phyloP scores from a whole-genome alignment of 257 asterid species.

The Gentiana dahurica region DNA sequence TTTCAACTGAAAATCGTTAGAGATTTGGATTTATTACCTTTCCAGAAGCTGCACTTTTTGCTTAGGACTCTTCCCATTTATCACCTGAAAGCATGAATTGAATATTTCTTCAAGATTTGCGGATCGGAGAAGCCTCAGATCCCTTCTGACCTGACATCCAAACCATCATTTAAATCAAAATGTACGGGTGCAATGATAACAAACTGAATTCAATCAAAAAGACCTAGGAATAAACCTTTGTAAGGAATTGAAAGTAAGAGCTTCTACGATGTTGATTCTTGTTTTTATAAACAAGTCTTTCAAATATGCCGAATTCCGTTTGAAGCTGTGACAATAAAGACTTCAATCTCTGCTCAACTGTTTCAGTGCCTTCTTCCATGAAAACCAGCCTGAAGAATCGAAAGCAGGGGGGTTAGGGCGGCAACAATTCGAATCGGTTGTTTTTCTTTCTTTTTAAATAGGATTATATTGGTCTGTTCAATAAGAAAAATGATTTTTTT shows the following conservation, averaged over 20 bases:
- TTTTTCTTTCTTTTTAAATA: no score
- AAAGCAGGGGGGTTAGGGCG: no score
- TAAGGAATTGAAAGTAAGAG: slow-evolving; percentile 67
- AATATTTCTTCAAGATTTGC: slow-evolving; percentile 62
- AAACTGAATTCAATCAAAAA: neutral
- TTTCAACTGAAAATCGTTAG: no score
- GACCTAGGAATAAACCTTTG: slow-evolving; percentile 36
- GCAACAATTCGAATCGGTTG: no score
- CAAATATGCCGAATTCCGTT: slow-evolving; percentile 63
- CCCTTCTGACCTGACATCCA: slow-evolving; percentile 63
- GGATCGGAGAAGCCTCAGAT: slow-evolving; percentile 63
- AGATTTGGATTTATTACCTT: slow-evolving; percentile 26
- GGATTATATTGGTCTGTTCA: no score
- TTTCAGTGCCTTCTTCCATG: slow-evolving; percentile 47
- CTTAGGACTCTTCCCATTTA: slow-evolving; percentile 69
- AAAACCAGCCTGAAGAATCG: no score
- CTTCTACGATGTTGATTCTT: slow-evolving; percentile 84
- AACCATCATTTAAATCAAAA: neutral
- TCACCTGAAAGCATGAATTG: slow-evolving; percentile 51
- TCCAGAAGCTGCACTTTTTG: slow-evolving; percentile 84
- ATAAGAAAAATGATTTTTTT: no score
- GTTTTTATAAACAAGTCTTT: slow-evolving; percentile 78
- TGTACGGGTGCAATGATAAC: neutral
- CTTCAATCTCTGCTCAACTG: slow-evolving; percentile 54
- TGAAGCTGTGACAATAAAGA: slow-evolving; percentile 52